Evolutionary conservation across 23 red algal species (phyloP), one percentile per base, ranked within the genome.

Genomic region (Gracilaria caudata): DNA sequence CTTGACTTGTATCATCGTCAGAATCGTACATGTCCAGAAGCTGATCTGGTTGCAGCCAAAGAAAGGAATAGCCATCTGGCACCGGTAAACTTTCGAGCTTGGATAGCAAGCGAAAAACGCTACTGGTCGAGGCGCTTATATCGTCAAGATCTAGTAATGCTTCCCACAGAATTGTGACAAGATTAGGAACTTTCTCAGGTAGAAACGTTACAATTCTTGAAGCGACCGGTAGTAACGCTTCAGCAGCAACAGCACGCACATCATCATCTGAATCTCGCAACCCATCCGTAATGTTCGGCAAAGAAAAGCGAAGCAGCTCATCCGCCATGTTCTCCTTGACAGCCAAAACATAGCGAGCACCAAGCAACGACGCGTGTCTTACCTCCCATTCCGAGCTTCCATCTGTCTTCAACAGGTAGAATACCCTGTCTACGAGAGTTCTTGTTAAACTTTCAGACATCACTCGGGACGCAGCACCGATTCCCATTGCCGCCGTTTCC

Each of bases 401-500:
- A 32, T 77, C 58, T 7, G 71, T 90, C 38, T 61, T 79, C 47
- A 94, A 88, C 64, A 95, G 56, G 59, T 57, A 57, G 11, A 93
- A 81, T 17, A 98, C 23, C 53, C 40, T 84, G 20, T 46, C 59
- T 33, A 86, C 61, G 56, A 98, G 79, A 0, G 33, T 32, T 55
- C 60, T 28, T 17, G 90, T 93, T 6, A 14, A n/a, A 41, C 47
- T 57, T 0, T 57, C 41, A 4, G 89, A 61, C 73, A 98, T 84
- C 10, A 54, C 89, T 39, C 77, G 51, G 9, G 86, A 74, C 1
- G 86, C 60, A 51, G 93, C 86, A 30, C 81, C 97, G 20, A 99
- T 68, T 45, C 89, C 90, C 97, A 96, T 95, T n/a, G 93, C 83
- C 20, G 93, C 97, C 20, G 97, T 90, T 64, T 99, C 97, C 12